Percentiles rank a stretch among this genome's conserved stretches.
phyloP scores from a whole-genome alignment of 2,329 filamentous ascomycete species.

The Sphaerostilbella broomeana region DNA sequence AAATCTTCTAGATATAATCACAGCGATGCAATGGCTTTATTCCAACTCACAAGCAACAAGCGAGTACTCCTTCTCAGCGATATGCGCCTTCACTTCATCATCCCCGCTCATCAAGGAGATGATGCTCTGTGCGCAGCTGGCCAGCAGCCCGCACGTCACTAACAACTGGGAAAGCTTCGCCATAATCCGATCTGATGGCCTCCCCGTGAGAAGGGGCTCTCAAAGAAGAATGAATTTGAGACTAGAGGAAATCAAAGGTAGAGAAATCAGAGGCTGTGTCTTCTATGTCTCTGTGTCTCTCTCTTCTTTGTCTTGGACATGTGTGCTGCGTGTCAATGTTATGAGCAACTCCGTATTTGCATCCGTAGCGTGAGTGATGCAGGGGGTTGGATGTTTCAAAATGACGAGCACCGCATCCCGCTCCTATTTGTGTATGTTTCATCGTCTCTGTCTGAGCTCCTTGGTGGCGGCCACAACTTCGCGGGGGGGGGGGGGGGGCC shows the following conservation, averaged over 20 bases:
- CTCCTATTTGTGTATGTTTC: too few relatives aligned
- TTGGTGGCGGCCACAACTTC: too few relatives aligned
- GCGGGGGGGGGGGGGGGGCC: too few relatives aligned
- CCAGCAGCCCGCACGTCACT: slow-evolving; percentile 6
- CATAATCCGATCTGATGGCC: too few relatives aligned
- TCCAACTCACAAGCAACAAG: slow-evolving; percentile 28
- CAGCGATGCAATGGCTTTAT: background rate
- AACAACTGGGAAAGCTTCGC: slow-evolving; percentile 1
- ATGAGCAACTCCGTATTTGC: too few relatives aligned
- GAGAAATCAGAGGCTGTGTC: background rate
- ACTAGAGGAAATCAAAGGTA: background rate
- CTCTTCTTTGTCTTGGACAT: background rate
- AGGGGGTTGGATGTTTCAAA: slow-evolving; percentile 6
- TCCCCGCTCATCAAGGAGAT: slow-evolving; percentile 12
- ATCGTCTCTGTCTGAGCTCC: slow-evolving; percentile 4
- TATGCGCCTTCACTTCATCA: slow-evolving; percentile 8
- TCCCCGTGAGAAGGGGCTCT: too few relatives aligned
- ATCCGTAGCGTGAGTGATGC: too few relatives aligned
- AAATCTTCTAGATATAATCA: background rate
- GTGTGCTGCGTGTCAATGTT: too few relatives aligned
- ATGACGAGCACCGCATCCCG: too few relatives aligned
- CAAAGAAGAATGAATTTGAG: background rate
- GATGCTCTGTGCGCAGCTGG: background rate
- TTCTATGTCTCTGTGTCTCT: background rate
- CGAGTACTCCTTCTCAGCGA: slow-evolving; percentile 17